Evolutionary conservation across 345 rosid genomes (phyloP).

Genomic region (Sisymbrium irio): DNA sequence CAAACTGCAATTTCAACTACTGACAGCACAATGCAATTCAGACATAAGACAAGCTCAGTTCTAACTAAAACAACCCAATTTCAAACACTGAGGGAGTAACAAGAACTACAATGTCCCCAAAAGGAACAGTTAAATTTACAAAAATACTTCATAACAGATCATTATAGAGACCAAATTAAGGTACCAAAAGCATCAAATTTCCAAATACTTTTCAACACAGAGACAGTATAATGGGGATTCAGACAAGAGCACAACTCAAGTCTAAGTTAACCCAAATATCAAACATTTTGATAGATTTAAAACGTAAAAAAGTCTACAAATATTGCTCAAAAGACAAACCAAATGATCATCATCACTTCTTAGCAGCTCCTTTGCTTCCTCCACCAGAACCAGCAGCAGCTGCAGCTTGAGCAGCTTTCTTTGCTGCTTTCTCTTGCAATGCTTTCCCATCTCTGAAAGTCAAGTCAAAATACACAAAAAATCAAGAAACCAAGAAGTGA

Average conservation of each 20-base stretch:
- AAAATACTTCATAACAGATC: not conserved
- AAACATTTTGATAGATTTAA: not conserved
- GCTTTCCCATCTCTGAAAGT: constrained; percentile 86
- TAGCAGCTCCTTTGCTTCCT: constrained; percentile 38
- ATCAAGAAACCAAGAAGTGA: not conserved
- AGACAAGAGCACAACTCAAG: constrained; percentile 15
- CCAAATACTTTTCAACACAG: not conserved
- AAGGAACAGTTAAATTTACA: not conserved
- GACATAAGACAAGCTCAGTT: not conserved
- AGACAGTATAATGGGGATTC: constrained; percentile 2
- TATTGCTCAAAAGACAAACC: not conserved
- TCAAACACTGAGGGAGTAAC: not conserved
- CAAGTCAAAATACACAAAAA: not conserved
- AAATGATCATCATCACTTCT: constrained; percentile 30
- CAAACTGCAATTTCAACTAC: not conserved
- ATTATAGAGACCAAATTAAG: not conserved
- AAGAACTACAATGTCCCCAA: not conserved
- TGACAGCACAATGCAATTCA: not conserved
- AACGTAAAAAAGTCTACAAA: constrained; percentile 5
- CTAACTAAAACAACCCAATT: not conserved
- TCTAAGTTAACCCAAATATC: not conserved
- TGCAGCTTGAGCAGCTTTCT: constrained; percentile 74
- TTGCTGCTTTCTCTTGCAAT: constrained; percentile 80
- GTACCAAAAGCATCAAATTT: not conserved
- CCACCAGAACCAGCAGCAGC: constrained; percentile 36